Evolutionary conservation across 768 basidiomycete genomes (phyloP).

Genomic region (Rhodocollybia butyracea): DNA sequence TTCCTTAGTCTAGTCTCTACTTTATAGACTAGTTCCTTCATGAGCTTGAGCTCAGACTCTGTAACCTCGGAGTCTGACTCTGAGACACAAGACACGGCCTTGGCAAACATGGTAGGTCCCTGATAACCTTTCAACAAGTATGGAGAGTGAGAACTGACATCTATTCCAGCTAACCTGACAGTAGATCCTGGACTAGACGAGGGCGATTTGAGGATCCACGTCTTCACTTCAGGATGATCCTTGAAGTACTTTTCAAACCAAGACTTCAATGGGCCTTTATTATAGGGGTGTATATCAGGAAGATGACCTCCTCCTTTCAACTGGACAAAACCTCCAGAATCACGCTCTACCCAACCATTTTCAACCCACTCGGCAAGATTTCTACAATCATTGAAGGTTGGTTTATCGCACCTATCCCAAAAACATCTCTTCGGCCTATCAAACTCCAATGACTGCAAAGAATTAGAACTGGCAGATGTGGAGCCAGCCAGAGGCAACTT

Average conservation of each 20-base stretch:
- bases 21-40: background rate
- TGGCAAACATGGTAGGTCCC: background rate
- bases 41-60: background rate
- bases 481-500: too few species aligned
- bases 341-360: background rate
- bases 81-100: background rate
- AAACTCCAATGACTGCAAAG: too few species aligned
- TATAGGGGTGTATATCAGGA: background rate
- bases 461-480: too few species aligned
- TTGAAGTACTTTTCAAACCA: background rate
- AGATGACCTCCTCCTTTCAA: background rate
- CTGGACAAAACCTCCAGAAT: background rate
- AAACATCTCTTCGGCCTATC: too few species aligned
- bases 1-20: background rate
- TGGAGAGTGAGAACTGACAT: background rate
- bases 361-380: background rate
- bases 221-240: background rate
- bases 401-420: background rate
- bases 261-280: background rate
- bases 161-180: background rate
- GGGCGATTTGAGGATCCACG: background rate
- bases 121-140: background rate
- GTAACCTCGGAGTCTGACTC: too few species aligned
- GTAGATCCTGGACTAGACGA: too few species aligned
- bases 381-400: background rate